Conservation (phyloP, 371 early-diverging fungal species). For the Lichtheimia corymbifera region DNA sequence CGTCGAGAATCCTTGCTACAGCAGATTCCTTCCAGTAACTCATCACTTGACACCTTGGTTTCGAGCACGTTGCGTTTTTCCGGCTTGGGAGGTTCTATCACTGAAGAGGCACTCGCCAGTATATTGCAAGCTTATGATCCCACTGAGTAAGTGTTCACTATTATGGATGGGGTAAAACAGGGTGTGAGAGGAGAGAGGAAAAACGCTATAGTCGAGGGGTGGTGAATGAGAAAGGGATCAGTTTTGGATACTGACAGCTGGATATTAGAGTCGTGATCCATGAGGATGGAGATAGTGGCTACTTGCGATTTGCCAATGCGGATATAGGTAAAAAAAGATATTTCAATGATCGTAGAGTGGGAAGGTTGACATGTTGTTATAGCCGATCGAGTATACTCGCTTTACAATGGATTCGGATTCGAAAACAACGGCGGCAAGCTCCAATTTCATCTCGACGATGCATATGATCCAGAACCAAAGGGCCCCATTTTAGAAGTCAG, state of each 20-base stretch:
- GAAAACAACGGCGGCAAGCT: conserved; percentile 20
- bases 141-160: conserved; percentile 31
- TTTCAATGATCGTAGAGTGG: neutral
- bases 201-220: no score
- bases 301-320: conserved; percentile 18
- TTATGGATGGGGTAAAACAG: neutral
- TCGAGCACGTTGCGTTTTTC: conserved; percentile 43
- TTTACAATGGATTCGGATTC: conserved; percentile 30
- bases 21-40: no score
- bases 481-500: conserved; percentile 34
- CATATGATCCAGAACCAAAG: conserved; percentile 22
- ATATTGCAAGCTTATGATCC: conserved; percentile 46
- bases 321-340: conserved; percentile 10
- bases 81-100: conserved; percentile 26
- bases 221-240: no score
- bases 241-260: no score
- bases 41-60: conserved; percentile 29
- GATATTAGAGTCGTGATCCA: conserved; percentile 11
- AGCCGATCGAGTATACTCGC: conserved; percentile 21
- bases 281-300: conserved; percentile 10
- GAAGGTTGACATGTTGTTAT: neutral
- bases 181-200: neutral
- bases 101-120: conserved; percentile 36
- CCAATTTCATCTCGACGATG: conserved; percentile 17
- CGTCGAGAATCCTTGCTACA: conserved; percentile 5